Percentiles rank a stretch among this genome's conserved stretches.
Conservation (phyloP, 768 basidiomycete species). For the Lactarius tabidus region DNA sequence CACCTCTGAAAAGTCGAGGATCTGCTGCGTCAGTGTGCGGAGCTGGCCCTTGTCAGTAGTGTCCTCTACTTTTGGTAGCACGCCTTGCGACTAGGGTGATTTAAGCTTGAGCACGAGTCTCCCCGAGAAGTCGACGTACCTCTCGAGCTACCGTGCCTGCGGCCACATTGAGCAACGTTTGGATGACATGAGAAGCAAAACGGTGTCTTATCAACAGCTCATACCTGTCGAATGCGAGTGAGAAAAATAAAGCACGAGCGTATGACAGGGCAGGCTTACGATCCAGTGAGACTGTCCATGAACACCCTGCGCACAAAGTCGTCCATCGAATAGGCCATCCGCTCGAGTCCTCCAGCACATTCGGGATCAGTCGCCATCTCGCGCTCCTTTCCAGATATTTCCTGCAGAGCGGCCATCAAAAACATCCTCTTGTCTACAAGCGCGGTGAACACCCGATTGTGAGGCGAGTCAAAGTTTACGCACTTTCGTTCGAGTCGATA, state of each 20-base stretch:
- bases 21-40: slow-evolving; percentile 56
- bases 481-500: slow-evolving; percentile 69
- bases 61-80: slow-evolving; percentile 46
- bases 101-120: neutral
- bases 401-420: slow-evolving; percentile 74
- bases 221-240: slow-evolving; percentile 41
- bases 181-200: slow-evolving; percentile 94
- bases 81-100: slow-evolving; percentile 45
- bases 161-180: slow-evolving; percentile 76
- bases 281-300: slow-evolving; percentile 79
- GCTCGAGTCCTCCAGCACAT: slow-evolving; percentile 84
- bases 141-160: slow-evolving; percentile 63
- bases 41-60: slow-evolving; percentile 58
- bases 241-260: neutral
- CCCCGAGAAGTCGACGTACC: slow-evolving; percentile 37
- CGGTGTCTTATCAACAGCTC: slow-evolving; percentile 67
- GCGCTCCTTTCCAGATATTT: slow-evolving; percentile 85
- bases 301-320: slow-evolving; percentile 93
- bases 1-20: slow-evolving; percentile 64
- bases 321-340: slow-evolving; percentile 91
- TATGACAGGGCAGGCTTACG: slow-evolving; percentile 51
- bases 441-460: neutral
- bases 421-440: slow-evolving; percentile 42
- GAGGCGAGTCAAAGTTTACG: slow-evolving; percentile 24
- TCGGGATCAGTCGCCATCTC: slow-evolving; percentile 92